A percentile compares a stretch with the other conserved stretches of the same genome.
These are phyloP conservation scores for Paspalum notatum DNA, from an alignment of 176 grass and related monocot species.

Conservation along the genomic window DNA sequence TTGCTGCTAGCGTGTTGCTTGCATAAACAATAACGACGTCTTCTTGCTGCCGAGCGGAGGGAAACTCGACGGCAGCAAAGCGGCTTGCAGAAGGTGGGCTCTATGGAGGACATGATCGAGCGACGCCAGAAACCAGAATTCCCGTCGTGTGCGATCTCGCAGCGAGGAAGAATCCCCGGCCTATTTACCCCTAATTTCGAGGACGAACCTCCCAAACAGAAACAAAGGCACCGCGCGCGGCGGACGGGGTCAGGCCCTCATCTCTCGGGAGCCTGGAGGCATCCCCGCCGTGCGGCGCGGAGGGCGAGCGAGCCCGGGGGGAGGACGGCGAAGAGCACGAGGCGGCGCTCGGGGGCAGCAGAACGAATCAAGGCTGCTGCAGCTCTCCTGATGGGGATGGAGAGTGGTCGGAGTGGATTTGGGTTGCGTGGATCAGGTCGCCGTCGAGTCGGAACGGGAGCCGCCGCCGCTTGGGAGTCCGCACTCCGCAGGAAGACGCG, in stretches of 20 bases:
- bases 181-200: neutral
- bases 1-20: no score
- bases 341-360: neutral
- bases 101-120: neutral
- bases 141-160: neutral
- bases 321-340: neutral
- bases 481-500: no score
- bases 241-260: slow-evolving; percentile 32
- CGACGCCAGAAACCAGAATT: neutral
- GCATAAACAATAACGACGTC: no score
- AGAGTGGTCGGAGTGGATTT: neutral
- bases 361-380: slow-evolving; percentile 3
- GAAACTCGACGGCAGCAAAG: neutral
- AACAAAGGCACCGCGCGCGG: neutral
- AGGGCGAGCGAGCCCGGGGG: neutral
- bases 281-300: neutral
- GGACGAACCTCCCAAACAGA: neutral
- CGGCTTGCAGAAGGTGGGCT: no score
- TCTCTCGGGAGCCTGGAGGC: slow-evolving; percentile 18
- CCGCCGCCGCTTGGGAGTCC: no score
- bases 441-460: no score
- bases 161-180: neutral
- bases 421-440: no score
- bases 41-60: no score
- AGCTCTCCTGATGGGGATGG: neutral